phyloP scores from a whole-genome alignment of 2,329 filamentous ascomycete species.

The Xenoacremonium recifei region DNA sequence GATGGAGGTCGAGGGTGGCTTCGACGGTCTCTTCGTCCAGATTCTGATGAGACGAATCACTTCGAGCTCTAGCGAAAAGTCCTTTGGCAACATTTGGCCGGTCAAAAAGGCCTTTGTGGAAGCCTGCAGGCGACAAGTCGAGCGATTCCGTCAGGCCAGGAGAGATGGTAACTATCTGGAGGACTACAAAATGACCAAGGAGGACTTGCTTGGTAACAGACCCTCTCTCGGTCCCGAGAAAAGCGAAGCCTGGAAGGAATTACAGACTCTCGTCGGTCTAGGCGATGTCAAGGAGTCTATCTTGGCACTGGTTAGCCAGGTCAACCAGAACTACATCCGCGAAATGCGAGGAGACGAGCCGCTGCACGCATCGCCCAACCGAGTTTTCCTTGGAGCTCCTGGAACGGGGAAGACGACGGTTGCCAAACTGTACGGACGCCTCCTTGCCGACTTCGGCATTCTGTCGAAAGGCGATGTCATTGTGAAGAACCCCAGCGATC shows the following conservation, averaged over 20 bases:
- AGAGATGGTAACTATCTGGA: slow-evolving; percentile 21
- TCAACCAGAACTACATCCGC: slow-evolving; percentile 62
- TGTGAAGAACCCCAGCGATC: slow-evolving; percentile 70
- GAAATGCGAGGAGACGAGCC: slow-evolving; percentile 60
- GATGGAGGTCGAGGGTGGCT: slow-evolving; percentile 61
- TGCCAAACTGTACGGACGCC: slow-evolving; percentile 67
- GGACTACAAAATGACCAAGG: slow-evolving; percentile 44
- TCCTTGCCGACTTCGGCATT: slow-evolving; percentile 65
- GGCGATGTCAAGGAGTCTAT: slow-evolving; percentile 55
- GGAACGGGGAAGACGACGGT: slow-evolving; percentile 75
- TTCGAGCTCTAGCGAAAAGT: slow-evolving; percentile 56
- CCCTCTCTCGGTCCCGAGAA: slow-evolving; percentile 51
- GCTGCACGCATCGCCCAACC: slow-evolving; percentile 61
- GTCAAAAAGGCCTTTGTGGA: slow-evolving; percentile 57
- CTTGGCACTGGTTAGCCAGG: slow-evolving; percentile 43
- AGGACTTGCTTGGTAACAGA: slow-evolving; percentile 69
- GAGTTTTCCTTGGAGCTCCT: slow-evolving; percentile 68
- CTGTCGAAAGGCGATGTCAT: slow-evolving; percentile 54
- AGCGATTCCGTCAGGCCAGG: slow-evolving; percentile 45
- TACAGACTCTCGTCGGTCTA: slow-evolving; percentile 60
- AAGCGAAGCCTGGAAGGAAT: slow-evolving; percentile 55
- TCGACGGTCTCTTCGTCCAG: slow-evolving; percentile 58
- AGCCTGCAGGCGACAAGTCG: slow-evolving; percentile 55
- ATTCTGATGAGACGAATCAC: slow-evolving; percentile 62
- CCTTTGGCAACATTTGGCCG: slow-evolving; percentile 70